Evolutionary conservation across 208 protist genomes (phyloP).

Genomic region (Naegleria fowleri): DNA sequence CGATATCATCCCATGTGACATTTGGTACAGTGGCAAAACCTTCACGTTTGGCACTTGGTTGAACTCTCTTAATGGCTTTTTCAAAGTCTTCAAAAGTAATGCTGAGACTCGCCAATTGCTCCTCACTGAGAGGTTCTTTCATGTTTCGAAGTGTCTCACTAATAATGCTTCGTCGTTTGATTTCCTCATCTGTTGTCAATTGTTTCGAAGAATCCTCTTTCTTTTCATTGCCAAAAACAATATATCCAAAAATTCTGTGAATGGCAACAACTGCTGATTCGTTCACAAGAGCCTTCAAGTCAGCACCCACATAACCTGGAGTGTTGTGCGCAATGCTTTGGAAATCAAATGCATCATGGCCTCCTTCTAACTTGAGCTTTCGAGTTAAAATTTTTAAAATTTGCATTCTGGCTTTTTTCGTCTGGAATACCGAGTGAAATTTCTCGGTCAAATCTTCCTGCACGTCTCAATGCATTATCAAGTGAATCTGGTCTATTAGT

Average conservation of each 20-base stretch:
- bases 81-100: conserved; percentile 58
- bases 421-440: conserved; percentile 92
- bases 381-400: conserved; percentile 74
- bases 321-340: conserved; percentile 84
- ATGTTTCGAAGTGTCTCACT: conserved; percentile 31
- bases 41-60: conserved; percentile 94
- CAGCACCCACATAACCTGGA: conserved; percentile 95
- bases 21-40: conserved; percentile 88
- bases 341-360: conserved; percentile 72
- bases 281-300: conserved; percentile 89
- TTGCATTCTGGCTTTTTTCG: conserved; percentile 69
- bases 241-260: conserved; percentile 48
- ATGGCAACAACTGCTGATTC: conserved; percentile 65
- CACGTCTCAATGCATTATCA: conserved; percentile 88
- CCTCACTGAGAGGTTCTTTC: conserved; percentile 34
- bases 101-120: conserved; percentile 42
- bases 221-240: conserved; percentile 14
- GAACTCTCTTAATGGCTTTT: conserved; percentile 83
- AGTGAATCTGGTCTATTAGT: conserved; percentile 91
- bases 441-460: conserved; percentile 95
- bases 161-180: conserved; percentile 15
- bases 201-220: not conserved
- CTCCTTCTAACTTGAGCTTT: conserved; percentile 64
- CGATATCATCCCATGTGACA: conserved; percentile 94
- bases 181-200: not conserved